Base-by-base conservation (phyloP, 1,139 yeast species). In the Blastobotrys arbuscula region DNA sequence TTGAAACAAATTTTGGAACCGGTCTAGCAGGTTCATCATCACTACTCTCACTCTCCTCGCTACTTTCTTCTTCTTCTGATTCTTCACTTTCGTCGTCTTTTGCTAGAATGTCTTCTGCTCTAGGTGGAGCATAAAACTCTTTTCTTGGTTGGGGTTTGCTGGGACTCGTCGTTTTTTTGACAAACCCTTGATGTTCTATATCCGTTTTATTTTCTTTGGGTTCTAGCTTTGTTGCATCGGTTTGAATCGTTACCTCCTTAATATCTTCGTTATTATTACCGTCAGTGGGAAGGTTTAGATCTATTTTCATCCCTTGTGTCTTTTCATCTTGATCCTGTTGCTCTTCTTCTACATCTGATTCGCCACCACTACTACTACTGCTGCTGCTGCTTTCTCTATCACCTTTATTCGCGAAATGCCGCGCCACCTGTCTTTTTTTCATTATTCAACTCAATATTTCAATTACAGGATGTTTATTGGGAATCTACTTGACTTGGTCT, bases 341-440 rank as follows among this genome's bases (percentile, higher is more conserved):
- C 3, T 50, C 55, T 33, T 47, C 52, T 23, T 39, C 44, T 2
- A 44, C 50, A 3, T 43, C 50, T 26, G 42, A 31, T 20, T 48
- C 50, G 26, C 50, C 39, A 40, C 44, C 44, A 39, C 47, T 36
- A 21, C 16, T 13, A 36, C 39, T 36, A 9, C 50, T 40, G 41
- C 46, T 42, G 13, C 31, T 28, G 39, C 47, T 36, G n/a, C 13
- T 10, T 9, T 15, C 21, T n/a, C 30, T 42, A 10, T 20, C 43
- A 10, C 47, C 40, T 31, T 52, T 51, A 5, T 63, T 63, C 1
- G 62, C 58, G 48, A 61, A 61, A 45, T 61, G 54, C 28, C 63
- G 48, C 13, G 44, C 52, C 16, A 47, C 47, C 16, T 45, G 42
- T 12, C 6, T 31, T 12, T 18, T 36, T 36, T 23, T 36, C 26